Conservation (phyloP, 345 rosid species). For the Lepidium sativum region DNA sequence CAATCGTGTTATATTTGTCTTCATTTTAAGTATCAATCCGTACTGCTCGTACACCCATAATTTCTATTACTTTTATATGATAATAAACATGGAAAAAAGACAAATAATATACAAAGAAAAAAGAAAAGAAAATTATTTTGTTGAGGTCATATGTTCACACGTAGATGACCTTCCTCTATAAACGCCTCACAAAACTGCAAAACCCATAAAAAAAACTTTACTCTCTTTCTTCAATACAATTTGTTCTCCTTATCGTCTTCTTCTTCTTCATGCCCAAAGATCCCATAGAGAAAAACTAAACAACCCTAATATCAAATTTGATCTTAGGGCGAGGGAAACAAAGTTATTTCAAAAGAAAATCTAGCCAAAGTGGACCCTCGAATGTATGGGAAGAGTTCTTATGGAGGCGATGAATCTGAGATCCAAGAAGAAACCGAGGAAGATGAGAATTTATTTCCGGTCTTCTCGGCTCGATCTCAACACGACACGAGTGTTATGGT, state of each 20-base stretch:
- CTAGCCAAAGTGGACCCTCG: constrained; percentile 28
- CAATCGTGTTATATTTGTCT: not conserved
- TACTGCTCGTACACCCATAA: constrained; percentile 14
- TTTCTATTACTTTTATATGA: not conserved
- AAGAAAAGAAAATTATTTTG: not conserved
- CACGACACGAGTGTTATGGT: constrained; percentile 62
- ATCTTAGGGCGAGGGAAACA: not conserved
- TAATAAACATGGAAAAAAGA: not conserved
- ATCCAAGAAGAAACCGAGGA: constrained; percentile 33
- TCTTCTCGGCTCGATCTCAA: constrained; percentile 60
- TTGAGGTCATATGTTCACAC: constrained; percentile 28
- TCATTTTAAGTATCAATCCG: not conserved
- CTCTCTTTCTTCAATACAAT: constrained; percentile 5
- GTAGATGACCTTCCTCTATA: constrained; percentile 8
- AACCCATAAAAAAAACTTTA: not conserved
- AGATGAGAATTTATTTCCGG: constrained; percentile 42
- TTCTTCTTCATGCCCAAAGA: constrained; percentile 6
- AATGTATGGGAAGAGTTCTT: constrained; percentile 42
- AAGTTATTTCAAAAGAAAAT: not conserved
- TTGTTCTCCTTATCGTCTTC: constrained; percentile 11
- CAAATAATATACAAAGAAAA: not conserved
- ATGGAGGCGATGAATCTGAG: constrained; percentile 36
- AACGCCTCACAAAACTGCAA: not conserved
- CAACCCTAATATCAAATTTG: constrained; percentile 4
- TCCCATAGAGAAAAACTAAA: not conserved